Percentiles rank a stretch among this genome's conserved stretches.
Evolutionary conservation across 2,329 filamentous ascomycete genomes (phyloP).

Genomic region (Penicillium hordei): DNA sequence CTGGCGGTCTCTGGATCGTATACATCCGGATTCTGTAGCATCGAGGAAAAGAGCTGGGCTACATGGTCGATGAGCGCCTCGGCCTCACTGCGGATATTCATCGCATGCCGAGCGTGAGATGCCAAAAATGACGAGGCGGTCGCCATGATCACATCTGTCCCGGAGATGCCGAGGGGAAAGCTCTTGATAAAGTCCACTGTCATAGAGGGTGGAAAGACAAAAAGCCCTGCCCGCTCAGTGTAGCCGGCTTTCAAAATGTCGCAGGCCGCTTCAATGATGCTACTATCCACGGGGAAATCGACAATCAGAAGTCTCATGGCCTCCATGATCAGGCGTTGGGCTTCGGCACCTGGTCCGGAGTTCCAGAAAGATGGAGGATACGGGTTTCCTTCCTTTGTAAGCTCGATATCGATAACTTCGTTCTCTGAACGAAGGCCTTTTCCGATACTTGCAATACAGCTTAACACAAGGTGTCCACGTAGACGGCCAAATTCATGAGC

Average conservation of each 20-base stretch:
- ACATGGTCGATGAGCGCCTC: conserved; percentile 41
- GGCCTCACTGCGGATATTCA: conserved; percentile 36
- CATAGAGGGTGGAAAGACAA: conserved; percentile 44
- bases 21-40: conserved; percentile 35
- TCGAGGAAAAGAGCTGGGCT: conserved; percentile 39
- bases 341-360: conserved; percentile 29
- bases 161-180: conserved; percentile 40
- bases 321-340: conserved; percentile 41
- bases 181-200: conserved; percentile 45
- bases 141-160: conserved; percentile 46
- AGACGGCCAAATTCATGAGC: conserved; percentile 36
- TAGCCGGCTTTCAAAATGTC: conserved; percentile 49
- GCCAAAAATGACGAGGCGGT: conserved; percentile 49
- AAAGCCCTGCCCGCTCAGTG: conserved; percentile 45
- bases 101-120: conserved; percentile 40
- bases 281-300: conserved; percentile 41
- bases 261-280: conserved; percentile 48
- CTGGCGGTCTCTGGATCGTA: conserved; percentile 47
- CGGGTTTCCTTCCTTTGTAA: conserved; percentile 23
- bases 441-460: conserved; percentile 45
- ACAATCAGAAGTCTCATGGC: conserved; percentile 43
- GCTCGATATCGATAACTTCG: conserved; percentile 37
- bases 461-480: conserved; percentile 38
- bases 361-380: conserved; percentile 42
- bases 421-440: conserved; percentile 40